These are phyloP conservation scores for Rhodotorula sp. DNA, from an alignment of 1,284 basidiomycete genomes.

Conservation along the genomic window DNA sequence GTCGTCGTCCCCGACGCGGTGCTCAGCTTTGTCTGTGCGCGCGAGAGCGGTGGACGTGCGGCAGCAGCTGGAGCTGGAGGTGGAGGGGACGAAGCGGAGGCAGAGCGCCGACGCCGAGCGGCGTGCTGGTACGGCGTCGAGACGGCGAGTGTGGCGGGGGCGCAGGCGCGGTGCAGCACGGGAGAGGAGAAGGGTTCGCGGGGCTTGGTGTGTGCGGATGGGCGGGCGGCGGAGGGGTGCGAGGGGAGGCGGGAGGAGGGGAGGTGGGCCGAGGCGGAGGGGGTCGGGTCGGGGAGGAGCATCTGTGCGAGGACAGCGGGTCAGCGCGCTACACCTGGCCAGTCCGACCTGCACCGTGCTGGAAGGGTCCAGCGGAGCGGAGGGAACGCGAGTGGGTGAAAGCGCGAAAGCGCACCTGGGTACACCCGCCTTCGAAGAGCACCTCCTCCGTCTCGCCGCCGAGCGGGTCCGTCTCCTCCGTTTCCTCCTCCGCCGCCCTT, in stretches of 20 bases:
- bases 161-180: not conserved
- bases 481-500: too few species aligned
- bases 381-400: not conserved
- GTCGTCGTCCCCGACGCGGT: not conserved
- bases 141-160: not conserved
- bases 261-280: not conserved
- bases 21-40: not conserved
- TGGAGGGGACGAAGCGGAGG: not conserved
- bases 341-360: not conserved
- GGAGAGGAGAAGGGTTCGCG: slow-evolving; percentile 1
- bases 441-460: not conserved
- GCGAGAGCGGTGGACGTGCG: not conserved
- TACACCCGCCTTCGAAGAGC: not conserved
- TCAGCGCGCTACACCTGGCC: not conserved
- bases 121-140: not conserved
- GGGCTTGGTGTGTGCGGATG: not conserved
- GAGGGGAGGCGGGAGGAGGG: not conserved
- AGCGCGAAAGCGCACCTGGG: not conserved
- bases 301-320: not conserved
- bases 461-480: not conserved
- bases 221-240: not conserved
- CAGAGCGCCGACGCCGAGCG: not conserved
- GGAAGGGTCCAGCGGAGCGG: too few species aligned
- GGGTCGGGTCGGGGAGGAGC: slow-evolving; percentile 9
- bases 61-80: not conserved